These are phyloP conservation scores for Nakazawaea ishiwadae DNA, from an alignment of 805 yeast species.

Conservation along the genomic window DNA sequence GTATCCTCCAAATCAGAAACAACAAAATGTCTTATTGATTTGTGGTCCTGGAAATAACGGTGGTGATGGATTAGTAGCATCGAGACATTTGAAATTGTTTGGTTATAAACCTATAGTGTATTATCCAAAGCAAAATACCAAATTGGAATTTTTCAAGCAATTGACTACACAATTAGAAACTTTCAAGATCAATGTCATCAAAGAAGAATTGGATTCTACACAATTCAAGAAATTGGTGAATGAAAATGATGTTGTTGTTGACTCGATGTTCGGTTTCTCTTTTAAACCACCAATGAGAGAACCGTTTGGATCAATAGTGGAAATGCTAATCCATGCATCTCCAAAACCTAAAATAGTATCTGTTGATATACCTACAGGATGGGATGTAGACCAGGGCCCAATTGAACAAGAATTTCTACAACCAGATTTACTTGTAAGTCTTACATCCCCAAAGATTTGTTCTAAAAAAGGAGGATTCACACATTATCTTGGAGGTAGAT, in stretches of 20 bases:
- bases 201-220: slow-evolving; percentile 26
- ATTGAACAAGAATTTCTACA: slow-evolving; percentile 36
- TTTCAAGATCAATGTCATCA: slow-evolving; percentile 56
- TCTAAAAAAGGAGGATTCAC: slow-evolving; percentile 40
- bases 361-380: slow-evolving; percentile 92
- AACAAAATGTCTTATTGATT: slow-evolving; percentile 57
- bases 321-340: slow-evolving; percentile 29
- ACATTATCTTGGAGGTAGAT: slow-evolving; percentile 91
- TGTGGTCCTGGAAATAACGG: slow-evolving; percentile 98
- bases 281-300: slow-evolving; percentile 83
- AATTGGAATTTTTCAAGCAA: slow-evolving; percentile 50
- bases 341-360: slow-evolving; percentile 47
- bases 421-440: slow-evolving; percentile 69
- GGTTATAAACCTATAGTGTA: slow-evolving; percentile 73
- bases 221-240: slow-evolving; percentile 24
- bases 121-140: slow-evolving; percentile 68
- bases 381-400: slow-evolving; percentile 95
- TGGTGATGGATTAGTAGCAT: slow-evolving; percentile 96
- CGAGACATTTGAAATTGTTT: slow-evolving; percentile 79
- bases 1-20: slow-evolving; percentile 48
- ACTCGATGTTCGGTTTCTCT: slow-evolving; percentile 89
- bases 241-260: slow-evolving; percentile 53
- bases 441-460: slow-evolving; percentile 95
- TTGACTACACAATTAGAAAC: slow-evolving; percentile 63
- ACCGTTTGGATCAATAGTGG: slow-evolving; percentile 57